Evolutionary conservation across 352 stramenopile genomes (phyloP).

Genomic region (Globisporangium rhizosaccharum): DNA sequence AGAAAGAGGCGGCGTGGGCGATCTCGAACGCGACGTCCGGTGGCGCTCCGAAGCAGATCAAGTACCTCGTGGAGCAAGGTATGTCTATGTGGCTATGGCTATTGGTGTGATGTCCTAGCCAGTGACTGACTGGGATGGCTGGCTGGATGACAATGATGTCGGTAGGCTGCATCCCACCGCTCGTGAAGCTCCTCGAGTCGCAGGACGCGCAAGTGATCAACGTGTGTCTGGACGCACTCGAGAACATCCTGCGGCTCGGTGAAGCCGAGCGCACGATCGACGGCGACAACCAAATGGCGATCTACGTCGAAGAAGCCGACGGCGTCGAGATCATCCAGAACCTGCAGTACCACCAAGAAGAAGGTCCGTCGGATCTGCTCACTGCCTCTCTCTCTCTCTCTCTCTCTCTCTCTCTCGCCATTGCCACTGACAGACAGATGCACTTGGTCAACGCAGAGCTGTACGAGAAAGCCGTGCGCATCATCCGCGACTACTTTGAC

Average conservation of each 20-base stretch:
- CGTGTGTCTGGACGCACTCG: constrained; percentile 95
- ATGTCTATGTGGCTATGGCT: constrained; percentile 1
- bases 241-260: constrained; percentile 90
- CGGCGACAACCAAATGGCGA: constrained; percentile 94
- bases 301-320: constrained; percentile 93
- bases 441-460: constrained; percentile 43
- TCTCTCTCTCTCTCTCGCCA: constrained; percentile 8
- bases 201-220: constrained; percentile 96
- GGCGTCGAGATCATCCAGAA: constrained; percentile 97
- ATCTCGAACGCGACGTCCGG: constrained; percentile 88
- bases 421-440: background rate
- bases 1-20: constrained; percentile 83
- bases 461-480: constrained; percentile 92
- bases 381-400: constrained; percentile 7
- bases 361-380: constrained; percentile 71
- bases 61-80: constrained; percentile 94
- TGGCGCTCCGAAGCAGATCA: constrained; percentile 93
- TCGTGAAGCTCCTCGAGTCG: constrained; percentile 92
- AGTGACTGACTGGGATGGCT: constrained; percentile 1
- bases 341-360: constrained; percentile 95
- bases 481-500: constrained; percentile 97
- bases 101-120: background rate
- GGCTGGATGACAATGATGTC: background rate
- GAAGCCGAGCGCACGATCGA: constrained; percentile 83
- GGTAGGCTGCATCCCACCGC: constrained; percentile 92